Base-by-base conservation (phyloP, 164 flowering plant species). In the Vitis rotundifolia region DNA sequence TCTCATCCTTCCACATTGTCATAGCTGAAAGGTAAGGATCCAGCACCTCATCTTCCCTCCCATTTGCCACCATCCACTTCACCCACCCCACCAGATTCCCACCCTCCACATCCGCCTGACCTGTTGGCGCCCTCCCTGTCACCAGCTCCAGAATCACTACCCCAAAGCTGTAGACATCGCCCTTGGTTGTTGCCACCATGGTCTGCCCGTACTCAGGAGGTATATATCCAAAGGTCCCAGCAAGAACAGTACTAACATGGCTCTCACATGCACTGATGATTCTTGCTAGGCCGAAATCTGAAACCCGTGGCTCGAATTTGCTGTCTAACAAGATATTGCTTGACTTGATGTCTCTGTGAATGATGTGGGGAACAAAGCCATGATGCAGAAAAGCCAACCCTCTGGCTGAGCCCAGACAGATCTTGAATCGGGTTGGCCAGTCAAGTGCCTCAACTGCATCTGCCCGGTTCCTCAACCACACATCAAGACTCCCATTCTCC, bases 61-160 rank as follows among this genome's bases (percentile, higher is more conserved):
- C 80, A 55, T 44, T 75, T 3, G 71, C 84, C 19, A 63, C 69
- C 91, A 85, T 83, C 78, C 83, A 68, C 70, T 88, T 80, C 59
- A 83, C 86, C 93, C 91, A 89, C 2, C 93, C 93, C n/a, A 89
- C 93, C 65, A 89, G 78, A 75, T 89, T 89, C 8, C 89, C 89
- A 0, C 90, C 92, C 66, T 87, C 90, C 18, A 68, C 68, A 19
- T 88, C 92, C 6, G 84, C 78, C 74, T 88, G 90, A 11, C 90
- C 92, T 3, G 81, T 84, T 0, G 92, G 87, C 6, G 83, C 85
- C 18, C 84, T 64, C 37, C 92, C 90, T 0, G 90, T 88, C 15
- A 86, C 75, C 53, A 88, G 72, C 76, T 88, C 92, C 65, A 87
- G 67, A 83, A 87, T 78, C 67, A 88, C 89, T 19, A 85, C 93